phyloP scores from a whole-genome alignment of 2,329 filamentous ascomycete species.

The Colletotrichum sojae region DNA sequence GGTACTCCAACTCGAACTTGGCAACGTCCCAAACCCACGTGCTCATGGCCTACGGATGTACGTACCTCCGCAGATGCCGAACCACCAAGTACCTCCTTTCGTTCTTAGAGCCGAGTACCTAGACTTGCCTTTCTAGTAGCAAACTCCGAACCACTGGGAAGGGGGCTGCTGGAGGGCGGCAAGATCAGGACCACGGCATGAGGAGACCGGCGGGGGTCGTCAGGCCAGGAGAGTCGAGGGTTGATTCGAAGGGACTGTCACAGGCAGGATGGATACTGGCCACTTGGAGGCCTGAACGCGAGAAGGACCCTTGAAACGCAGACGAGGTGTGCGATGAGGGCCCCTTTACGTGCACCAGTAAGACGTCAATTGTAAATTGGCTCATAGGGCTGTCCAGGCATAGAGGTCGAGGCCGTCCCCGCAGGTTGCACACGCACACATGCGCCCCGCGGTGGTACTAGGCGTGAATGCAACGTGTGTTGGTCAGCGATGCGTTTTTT shows the following conservation, averaged over 20 bases:
- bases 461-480: constrained; percentile 27
- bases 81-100: too few relatives aligned
- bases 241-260: too few relatives aligned
- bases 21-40: background rate
- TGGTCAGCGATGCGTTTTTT: constrained; percentile 4
- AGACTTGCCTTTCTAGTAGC: too few relatives aligned
- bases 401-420: background rate
- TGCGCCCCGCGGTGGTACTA: background rate
- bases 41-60: background rate
- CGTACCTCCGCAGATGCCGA: background rate
- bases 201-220: too few relatives aligned
- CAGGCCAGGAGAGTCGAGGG: too few relatives aligned
- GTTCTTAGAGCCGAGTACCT: too few relatives aligned
- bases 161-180: too few relatives aligned
- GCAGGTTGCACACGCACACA: background rate
- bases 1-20: background rate
- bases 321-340: background rate
- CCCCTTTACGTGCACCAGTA: constrained; percentile 21
- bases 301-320: background rate
- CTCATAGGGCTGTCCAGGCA: constrained; percentile 27
- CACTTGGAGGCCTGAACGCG: too few relatives aligned
- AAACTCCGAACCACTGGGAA: too few relatives aligned
- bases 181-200: too few relatives aligned
- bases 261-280: too few relatives aligned
- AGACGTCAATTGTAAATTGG: constrained; percentile 23